Evolutionary conservation across 768 basidiomycete species (phyloP), one percentile per base, ranked within the genome.

Genomic region (Kwoniella shandongensis): DNA sequence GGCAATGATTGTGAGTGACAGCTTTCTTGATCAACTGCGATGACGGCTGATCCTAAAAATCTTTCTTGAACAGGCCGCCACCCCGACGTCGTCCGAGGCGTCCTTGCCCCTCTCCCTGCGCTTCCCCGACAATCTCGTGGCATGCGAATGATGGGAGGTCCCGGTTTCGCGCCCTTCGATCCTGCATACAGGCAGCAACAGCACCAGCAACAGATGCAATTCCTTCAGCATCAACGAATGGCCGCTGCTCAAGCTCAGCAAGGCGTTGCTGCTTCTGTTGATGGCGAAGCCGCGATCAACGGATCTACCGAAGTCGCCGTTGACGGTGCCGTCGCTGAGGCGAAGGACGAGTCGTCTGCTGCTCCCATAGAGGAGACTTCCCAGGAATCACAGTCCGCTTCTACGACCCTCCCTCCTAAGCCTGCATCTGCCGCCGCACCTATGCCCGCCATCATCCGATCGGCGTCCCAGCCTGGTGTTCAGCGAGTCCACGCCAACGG

Each of bases 51-150:
- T 18, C 38, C n/a, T n/a, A 13, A n/a, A 11, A 23, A 45, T 45
- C 42, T 22, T 44, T 44, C 32, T 38, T 44, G 12, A 15, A 23
- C 50, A 70, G 73, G 62, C 47, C 70, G 77, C 38, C 69, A 76
- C 55, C 77, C 77, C 11, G 77, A 76, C 35, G 69, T 78, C 17
- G 67, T 78, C 38, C 60, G 69, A 25, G 77, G 77, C 12, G 49
- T 69, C 20, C 57, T 78, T 32, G 54, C 73, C 7, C 65, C 77
- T 17, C 57, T 72, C 15, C 70, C 74, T 10, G 56, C 74, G 18
- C 51, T 63, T 18, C 45, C 66, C 36, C 48, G 62, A 20, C 62
- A 58, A 48, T 40, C 61, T 41, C 53, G 71, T 25, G 36, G 25
- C 17, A 65, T 64, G 61, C 53, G 69, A n/a, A 60, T 63, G 61